Evolutionary conservation across 2,329 filamentous ascomycete genomes (phyloP).

Genomic region (Exophiala sideris): DNA sequence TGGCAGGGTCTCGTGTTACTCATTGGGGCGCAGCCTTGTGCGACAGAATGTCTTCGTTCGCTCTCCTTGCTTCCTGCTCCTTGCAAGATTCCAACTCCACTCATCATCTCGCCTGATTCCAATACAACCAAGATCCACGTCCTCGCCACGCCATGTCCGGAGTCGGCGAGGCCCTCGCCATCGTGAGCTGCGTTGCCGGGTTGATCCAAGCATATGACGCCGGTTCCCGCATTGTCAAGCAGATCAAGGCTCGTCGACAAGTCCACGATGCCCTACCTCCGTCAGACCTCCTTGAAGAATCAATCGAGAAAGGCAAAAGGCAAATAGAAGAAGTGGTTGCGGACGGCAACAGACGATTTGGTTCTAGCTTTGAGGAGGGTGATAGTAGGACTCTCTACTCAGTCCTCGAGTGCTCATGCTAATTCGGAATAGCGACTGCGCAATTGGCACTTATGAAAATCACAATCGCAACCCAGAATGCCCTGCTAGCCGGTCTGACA

Average conservation of each 20-base stretch:
- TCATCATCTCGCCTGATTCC: neutral
- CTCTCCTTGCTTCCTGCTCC: conserved; percentile 1
- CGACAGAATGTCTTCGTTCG: conserved; percentile 2
- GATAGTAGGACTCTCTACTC: conserved; percentile 3
- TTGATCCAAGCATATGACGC: conserved; percentile 18
- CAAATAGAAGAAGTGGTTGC: conserved; percentile 9
- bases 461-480: conserved; percentile 16
- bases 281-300: conserved; percentile 15
- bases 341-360: conserved; percentile 11
- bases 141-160: conserved; percentile 12
- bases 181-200: conserved; percentile 16
- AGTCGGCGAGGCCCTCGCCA: conserved; percentile 16
- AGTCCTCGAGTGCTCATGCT: neutral
- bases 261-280: conserved; percentile 15
- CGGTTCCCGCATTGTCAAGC: conserved; percentile 11
- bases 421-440: conserved; percentile 6
- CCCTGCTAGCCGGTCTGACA: conserved; percentile 10
- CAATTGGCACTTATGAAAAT: conserved; percentile 10
- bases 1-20: neutral
- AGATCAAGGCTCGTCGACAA: conserved; percentile 17
- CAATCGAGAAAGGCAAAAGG: conserved; percentile 14
- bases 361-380: conserved; percentile 13
- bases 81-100: neutral
- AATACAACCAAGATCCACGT: neutral
- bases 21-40: conserved; percentile 14